Percentiles rank a stretch among this genome's conserved stretches.
phyloP scores from a whole-genome alignment of 805 yeast species.

The Babjeviella inositovora region DNA sequence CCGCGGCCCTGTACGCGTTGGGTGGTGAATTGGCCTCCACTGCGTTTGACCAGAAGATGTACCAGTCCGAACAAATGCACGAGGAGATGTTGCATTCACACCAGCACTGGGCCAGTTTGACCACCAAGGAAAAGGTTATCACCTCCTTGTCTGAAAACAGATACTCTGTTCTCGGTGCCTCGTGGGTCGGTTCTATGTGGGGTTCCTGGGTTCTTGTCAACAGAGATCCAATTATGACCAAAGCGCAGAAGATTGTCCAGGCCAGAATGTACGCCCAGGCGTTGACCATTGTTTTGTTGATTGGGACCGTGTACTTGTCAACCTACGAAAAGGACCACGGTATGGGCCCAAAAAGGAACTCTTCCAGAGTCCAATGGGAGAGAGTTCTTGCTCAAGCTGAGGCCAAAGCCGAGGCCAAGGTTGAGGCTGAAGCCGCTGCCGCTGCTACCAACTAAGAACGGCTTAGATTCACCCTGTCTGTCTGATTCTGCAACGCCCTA shows the following conservation, averaged over 20 bases:
- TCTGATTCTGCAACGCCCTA: no score
- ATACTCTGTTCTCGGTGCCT: conserved; percentile 49
- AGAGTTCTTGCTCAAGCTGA: no score
- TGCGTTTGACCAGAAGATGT: conserved; percentile 43
- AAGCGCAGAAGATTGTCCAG: conserved; percentile 68
- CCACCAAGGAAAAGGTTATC: conserved; percentile 29
- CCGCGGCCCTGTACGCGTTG: conserved; percentile 42
- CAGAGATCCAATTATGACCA: conserved; percentile 59
- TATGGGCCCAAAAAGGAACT: no score
- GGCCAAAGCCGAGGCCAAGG: no score
- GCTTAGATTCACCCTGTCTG: no score
- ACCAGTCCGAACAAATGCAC: conserved; percentile 30
- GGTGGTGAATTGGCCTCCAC: conserved; percentile 60
- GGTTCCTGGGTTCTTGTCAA: conserved; percentile 68
- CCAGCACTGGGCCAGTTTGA: conserved; percentile 31
- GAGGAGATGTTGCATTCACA: conserved; percentile 25
- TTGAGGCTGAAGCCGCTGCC: no score
- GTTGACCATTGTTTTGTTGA: conserved; percentile 51
- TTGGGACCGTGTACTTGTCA: conserved; percentile 53
- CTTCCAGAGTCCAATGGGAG: no score
- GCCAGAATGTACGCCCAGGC: conserved; percentile 90
- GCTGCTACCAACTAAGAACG: no score
- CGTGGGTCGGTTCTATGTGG: conserved; percentile 70
- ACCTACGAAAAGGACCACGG: conserved; percentile 47
- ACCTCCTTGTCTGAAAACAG: conserved; percentile 35